Base-by-base conservation (phyloP, 208 protist species). In the Crithidia brevicula region DNA sequence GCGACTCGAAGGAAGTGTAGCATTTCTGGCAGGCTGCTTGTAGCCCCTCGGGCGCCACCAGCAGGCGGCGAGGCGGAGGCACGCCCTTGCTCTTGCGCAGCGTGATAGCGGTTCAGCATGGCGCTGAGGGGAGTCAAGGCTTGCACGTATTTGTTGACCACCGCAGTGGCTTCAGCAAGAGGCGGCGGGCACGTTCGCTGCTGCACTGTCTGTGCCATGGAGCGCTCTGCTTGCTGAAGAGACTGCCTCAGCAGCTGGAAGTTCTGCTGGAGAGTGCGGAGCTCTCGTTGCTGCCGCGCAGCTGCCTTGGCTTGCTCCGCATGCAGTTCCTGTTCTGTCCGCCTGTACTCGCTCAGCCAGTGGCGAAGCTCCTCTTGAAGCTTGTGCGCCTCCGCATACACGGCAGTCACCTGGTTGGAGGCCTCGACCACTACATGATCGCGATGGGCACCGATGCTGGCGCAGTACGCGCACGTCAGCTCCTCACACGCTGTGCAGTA, bases 381-480 rank as follows among this genome's bases (percentile, higher is more conserved):
- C 20, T 50, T 56, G 53, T 86, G 74, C 67, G 83, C 57, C 46
- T 74, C 43, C 1, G 58, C 47, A 23, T 70, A 67, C 31, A 85
- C 66, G 20, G 54, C 49, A 6, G 22, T 67, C 4, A 78, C 81
- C 2, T 75, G 51, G 22, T 61, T 68, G 25, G 66, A 52, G 4
- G 74, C 75, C 57, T 85, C 75, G 7, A 74, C 57, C 13, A 87
- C 79, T 18, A 83, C 76, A 59, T 92, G 86, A 7, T 80, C 72
- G 6, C 60, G 57, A 58, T 92, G 86, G n/a, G 34, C 23, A 18
- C 86, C 86, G 57, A 89, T 69, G 59, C 81, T 83, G 28, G 81
- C 82, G 63, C 86, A 92, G 74, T 89, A 89, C 20, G 86, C 81
- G 60, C 86, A 92, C 38, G 76, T 77, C 43, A 88, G 75, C 66